Evolutionary conservation across 106 monocot genomes (phyloP).

Genomic region (Dendrobium catenatum): DNA sequence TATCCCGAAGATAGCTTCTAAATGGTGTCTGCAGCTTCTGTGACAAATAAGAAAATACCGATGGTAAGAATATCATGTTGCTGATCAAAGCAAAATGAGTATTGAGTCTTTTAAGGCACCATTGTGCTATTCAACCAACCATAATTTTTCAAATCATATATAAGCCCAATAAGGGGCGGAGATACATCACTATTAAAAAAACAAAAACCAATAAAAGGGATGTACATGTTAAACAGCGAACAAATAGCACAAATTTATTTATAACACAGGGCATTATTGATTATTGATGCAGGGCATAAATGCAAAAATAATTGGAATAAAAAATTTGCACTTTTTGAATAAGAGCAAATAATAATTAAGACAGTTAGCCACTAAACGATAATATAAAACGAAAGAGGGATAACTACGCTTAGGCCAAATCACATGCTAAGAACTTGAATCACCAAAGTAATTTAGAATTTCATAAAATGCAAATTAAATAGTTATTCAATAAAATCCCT

Average conservation of each 20-base stretch:
- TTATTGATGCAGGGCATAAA: no score
- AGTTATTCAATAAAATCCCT: no score
- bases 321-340: no score
- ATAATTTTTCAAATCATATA: not conserved
- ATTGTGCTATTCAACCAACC: no score
- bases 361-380: no score
- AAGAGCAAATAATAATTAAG: no score
- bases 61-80: not conserved
- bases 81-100: not conserved
- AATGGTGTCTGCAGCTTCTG: conserved; percentile 43
- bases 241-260: not conserved
- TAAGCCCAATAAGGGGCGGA: not conserved
- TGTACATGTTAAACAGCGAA: not conserved
- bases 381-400: no score
- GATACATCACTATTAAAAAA: not conserved
- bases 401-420: no score
- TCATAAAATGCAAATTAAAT: no score
- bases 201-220: not conserved
- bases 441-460: no score
- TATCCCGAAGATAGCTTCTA: conserved; percentile 44
- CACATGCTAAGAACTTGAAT: no score
- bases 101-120: not conserved
- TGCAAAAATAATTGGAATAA: no score
- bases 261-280: not conserved
- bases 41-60: conserved; percentile 3